Evolutionary conservation across 1,284 basidiomycete genomes (phyloP).

Genomic region (Afroboletus lepidellus): DNA sequence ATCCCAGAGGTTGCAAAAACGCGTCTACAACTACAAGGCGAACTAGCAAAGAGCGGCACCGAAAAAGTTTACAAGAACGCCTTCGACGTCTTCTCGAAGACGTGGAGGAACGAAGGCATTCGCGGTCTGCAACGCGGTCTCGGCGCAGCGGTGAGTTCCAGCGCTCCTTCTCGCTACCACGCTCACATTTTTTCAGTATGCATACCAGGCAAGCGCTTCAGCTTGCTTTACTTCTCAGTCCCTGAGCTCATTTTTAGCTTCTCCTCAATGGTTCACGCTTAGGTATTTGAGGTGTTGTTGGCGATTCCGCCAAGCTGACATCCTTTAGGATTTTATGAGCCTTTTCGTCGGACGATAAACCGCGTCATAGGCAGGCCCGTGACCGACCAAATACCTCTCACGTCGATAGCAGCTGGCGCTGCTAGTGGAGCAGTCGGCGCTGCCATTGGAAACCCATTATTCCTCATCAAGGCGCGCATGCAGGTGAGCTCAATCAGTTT

Average conservation of each 20-base stretch:
- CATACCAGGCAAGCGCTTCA: constrained; percentile 71
- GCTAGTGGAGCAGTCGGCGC: constrained; percentile 90
- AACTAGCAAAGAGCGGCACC: constrained; percentile 75
- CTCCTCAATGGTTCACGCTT: constrained; percentile 93
- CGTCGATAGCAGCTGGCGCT: constrained; percentile 83
- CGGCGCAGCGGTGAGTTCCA: constrained; percentile 74
- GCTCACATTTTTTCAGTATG: constrained; percentile 57
- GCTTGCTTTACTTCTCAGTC: background rate
- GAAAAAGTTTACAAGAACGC: constrained; percentile 87
- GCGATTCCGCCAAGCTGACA: background rate
- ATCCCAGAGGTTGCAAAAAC: constrained; percentile 94
- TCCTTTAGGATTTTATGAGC: constrained; percentile 87
- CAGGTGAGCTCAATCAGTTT: constrained; percentile 59
- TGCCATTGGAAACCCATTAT: constrained; percentile 89
- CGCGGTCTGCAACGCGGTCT: constrained; percentile 90
- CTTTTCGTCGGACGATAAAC: constrained; percentile 78
- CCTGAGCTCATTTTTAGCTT: constrained; percentile 51
- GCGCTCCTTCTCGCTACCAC: constrained; percentile 4
- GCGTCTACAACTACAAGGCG: constrained; percentile 90
- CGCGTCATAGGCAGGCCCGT: constrained; percentile 61
- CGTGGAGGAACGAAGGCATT: constrained; percentile 89
- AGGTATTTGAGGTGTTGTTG: constrained; percentile 44
- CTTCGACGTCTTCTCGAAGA: constrained; percentile 86
- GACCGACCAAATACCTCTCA: constrained; percentile 66
- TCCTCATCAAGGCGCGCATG: constrained; percentile 96